A percentile compares a stretch with the other conserved stretches of the same genome.
Evolutionary conservation across 2,329 filamentous ascomycete species (phyloP).

Genomic region (Cercospora beticola): DNA sequence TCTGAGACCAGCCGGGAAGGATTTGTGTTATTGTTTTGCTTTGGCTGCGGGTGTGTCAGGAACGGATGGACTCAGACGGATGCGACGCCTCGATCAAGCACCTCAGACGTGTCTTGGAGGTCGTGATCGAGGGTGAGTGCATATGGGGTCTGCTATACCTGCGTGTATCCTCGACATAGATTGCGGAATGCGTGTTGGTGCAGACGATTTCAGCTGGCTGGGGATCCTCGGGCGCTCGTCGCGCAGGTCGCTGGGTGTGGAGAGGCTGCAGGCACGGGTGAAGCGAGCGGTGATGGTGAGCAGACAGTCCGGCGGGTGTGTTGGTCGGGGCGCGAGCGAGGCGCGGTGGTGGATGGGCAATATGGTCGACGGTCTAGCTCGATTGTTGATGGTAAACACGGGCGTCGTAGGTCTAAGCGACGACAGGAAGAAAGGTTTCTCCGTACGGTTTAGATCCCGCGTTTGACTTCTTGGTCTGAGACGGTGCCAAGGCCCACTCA

Average conservation of each 20-base stretch:
- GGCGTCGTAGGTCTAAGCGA: background rate
- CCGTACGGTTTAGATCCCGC: background rate
- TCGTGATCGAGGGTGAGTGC: background rate
- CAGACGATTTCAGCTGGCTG: slow-evolving; percentile 5
- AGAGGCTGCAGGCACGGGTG: background rate
- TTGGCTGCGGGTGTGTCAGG: slow-evolving; percentile 14
- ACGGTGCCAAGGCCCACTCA: background rate
- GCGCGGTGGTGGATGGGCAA: background rate
- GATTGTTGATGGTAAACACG: slow-evolving; percentile 4
- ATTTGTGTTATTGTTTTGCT: slow-evolving; percentile 17
- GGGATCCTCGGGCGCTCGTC: slow-evolving; percentile 2
- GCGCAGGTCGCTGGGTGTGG: slow-evolving; percentile 10
- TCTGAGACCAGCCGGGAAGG: slow-evolving; percentile 5
- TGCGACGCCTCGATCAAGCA: background rate
- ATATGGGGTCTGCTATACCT: background rate
- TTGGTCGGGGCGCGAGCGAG: background rate
- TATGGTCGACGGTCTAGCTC: background rate
- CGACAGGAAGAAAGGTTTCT: background rate
- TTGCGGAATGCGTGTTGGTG: slow-evolving; percentile 13
- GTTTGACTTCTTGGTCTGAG: background rate
- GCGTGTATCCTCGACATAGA: slow-evolving; percentile 7
- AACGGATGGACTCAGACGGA: background rate
- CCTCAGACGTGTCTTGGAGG: background rate
- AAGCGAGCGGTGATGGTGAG: background rate
- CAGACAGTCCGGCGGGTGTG: background rate